Percentiles rank a stretch among this genome's conserved stretches.
Evolutionary conservation across 2,329 filamentous ascomycete species (phyloP).

Genomic region (Penicillium polonicum): DNA sequence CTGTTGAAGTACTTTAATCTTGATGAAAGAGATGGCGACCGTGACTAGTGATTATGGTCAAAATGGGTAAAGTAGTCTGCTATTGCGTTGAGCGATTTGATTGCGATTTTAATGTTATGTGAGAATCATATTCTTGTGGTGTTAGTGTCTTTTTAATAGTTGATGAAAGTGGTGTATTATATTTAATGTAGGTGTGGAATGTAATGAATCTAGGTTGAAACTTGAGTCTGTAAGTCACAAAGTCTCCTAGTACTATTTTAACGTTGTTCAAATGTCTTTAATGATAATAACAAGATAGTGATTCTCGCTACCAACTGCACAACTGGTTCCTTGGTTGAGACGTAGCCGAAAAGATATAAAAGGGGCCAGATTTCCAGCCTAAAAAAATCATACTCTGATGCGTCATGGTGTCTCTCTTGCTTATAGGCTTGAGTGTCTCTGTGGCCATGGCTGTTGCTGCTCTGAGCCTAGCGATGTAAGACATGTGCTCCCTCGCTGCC

Average conservation of each 20-base stretch:
- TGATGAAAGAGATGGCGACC: not conserved
- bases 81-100: not conserved
- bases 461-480: slow-evolving; percentile 5
- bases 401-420: not conserved
- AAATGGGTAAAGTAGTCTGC: too few relatives aligned
- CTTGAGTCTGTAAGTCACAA: slow-evolving; percentile 3
- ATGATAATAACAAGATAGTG: not conserved
- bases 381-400: not conserved
- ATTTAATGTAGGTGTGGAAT: not conserved
- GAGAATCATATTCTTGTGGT: not conserved
- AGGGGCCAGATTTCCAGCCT: not conserved
- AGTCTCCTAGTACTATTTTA: not conserved
- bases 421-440: not conserved
- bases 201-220: not conserved
- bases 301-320: not conserved
- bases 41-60: not conserved
- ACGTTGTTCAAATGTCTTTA: not conserved
- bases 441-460: slow-evolving; percentile 10
- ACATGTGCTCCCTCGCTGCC: not conserved
- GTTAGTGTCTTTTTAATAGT: not conserved
- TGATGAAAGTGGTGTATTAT: not conserved
- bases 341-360: not conserved
- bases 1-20: not conserved
- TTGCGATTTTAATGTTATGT: not conserved
- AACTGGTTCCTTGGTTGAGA: not conserved